Conservation (phyloP, 352 stramenopile genomes). For the Phytophthora cryptogea region DNA sequence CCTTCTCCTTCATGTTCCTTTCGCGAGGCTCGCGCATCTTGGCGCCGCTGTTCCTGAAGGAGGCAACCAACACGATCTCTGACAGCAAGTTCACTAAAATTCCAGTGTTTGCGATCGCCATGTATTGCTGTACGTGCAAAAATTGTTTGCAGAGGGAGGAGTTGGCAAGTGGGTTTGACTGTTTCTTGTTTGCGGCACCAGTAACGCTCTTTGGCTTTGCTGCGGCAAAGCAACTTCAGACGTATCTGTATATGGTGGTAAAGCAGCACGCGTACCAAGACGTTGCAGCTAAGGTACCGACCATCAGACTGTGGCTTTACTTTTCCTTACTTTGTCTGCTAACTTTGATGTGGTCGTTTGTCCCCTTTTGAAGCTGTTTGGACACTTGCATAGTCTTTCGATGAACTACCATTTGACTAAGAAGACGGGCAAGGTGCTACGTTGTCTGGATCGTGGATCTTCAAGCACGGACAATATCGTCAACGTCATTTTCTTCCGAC, state of each 20-base stretch:
- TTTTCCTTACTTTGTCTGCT: neutral
- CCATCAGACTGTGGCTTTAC: neutral
- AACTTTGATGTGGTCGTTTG: slow-evolving; percentile 2
- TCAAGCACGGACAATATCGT: slow-evolving; percentile 92
- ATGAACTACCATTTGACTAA: slow-evolving; percentile 98
- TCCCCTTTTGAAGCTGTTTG: slow-evolving; percentile 72
- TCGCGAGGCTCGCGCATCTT: slow-evolving; percentile 73
- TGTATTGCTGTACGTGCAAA: slow-evolving; percentile 63
- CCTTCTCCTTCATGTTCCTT: slow-evolving; percentile 72
- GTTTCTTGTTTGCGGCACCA: slow-evolving; percentile 3
- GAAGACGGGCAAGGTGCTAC: slow-evolving; percentile 96
- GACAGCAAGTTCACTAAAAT: slow-evolving; percentile 42
- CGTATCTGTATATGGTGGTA: slow-evolving; percentile 93
- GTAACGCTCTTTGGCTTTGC: slow-evolving; percentile 71
- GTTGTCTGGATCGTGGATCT: slow-evolving; percentile 88
- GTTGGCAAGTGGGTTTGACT: neutral
- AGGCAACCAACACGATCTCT: slow-evolving; percentile 63
- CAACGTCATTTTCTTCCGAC: slow-evolving; percentile 96
- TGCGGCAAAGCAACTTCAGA: slow-evolving; percentile 94
- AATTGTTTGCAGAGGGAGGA: neutral
- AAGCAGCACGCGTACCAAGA: slow-evolving; percentile 97
- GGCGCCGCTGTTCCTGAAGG: slow-evolving; percentile 71
- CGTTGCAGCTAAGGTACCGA: slow-evolving; percentile 81
- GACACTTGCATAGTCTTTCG: slow-evolving; percentile 93
- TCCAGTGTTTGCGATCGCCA: slow-evolving; percentile 47